Conservation (phyloP, 75 land plant genomes). For the Picea glauca region DNA sequence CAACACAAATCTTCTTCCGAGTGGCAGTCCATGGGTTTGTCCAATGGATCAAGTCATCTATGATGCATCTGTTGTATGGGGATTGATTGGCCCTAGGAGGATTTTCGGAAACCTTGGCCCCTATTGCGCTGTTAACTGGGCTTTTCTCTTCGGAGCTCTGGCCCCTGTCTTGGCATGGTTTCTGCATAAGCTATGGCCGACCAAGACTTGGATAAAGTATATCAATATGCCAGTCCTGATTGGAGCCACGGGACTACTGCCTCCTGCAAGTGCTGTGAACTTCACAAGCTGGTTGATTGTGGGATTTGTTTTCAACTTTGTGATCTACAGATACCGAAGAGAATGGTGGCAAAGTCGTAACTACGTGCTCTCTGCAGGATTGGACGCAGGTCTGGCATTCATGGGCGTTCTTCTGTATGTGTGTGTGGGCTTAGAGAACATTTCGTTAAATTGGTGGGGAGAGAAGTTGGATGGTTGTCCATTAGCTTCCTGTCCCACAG, state of each 20-base stretch:
- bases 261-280: slow-evolving; percentile 89
- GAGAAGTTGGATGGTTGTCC: slow-evolving; percentile 67
- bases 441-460: slow-evolving; percentile 81
- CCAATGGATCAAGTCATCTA: slow-evolving; percentile 76
- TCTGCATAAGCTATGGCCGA: slow-evolving; percentile 47
- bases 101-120: slow-evolving; percentile 73
- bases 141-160: slow-evolving; percentile 70
- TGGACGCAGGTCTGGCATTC: slow-evolving; percentile 96
- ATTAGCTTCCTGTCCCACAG: slow-evolving; percentile 82
- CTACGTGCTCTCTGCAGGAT: slow-evolving; percentile 77
- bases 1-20: slow-evolving; percentile 34
- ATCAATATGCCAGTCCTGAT: slow-evolving; percentile 81
- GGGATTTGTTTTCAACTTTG: slow-evolving; percentile 68
- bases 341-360: slow-evolving; percentile 80
- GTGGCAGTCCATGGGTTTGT: slow-evolving; percentile 80
- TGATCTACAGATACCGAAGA: slow-evolving; percentile 47
- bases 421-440: slow-evolving; percentile 28
- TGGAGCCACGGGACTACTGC: slow-evolving; percentile 70
- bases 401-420: slow-evolving; percentile 68
- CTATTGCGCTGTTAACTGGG: slow-evolving; percentile 69
- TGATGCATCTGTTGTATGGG: slow-evolving; percentile 94
- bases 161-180: slow-evolving; percentile 75
- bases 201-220: slow-evolving; percentile 53
- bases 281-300: slow-evolving; percentile 73
- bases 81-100: slow-evolving; percentile 72